Base-by-base conservation (phyloP, 441 rosid genomes). In the Adansonia grandidieri region DNA sequence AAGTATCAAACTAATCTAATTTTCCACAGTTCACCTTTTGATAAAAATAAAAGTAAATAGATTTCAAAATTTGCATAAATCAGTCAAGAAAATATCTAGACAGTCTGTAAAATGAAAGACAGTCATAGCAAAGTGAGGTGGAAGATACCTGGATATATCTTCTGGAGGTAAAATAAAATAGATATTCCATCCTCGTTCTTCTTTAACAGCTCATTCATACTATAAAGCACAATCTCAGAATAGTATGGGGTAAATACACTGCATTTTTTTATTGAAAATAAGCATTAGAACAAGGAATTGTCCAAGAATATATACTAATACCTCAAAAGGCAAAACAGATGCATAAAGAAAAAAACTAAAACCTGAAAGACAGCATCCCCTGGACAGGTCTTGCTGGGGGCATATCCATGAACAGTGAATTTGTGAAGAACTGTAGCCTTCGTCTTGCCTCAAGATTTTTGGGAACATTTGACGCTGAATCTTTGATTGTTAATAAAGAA, bases 131-230 rank as follows among this genome's bases (percentile, higher is more conserved):
- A 13, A 69, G 54, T 13, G 11, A 83, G 63, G 11, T 15, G 53
- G 56, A 74, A 53, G 58, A 60, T 88, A 95, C 99, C 99, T 79
- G 99, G 99, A 92, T 89, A 95, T 83, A 97, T 97, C 87, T 95
- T 97, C 90, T 97, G 99, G 73, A 97, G 99, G 85, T 97, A 95
- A 88, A 97, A 97, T 87, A 97, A 84, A 86, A 85, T 80, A 50
- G 99, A 95, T 86, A 97, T 97, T 58, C 99, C 99, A 89, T 97
- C 99, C 82, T 97, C 98, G 77, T 97, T 97, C 87, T 85, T 97
- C 91, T 88, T 90, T 51, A 83, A 86, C 78, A 97, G 94, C 86
- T 94, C 99, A 80, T 89, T 72, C 97, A 94, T 80, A 81, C 98
- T 97, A 86, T 97, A 97, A 69, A 97, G 94, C 82, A 97, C 99